These are phyloP conservation scores for Biscutella auriculata DNA, from an alignment of 441 rosid genomes.

Conservation along the genomic window DNA sequence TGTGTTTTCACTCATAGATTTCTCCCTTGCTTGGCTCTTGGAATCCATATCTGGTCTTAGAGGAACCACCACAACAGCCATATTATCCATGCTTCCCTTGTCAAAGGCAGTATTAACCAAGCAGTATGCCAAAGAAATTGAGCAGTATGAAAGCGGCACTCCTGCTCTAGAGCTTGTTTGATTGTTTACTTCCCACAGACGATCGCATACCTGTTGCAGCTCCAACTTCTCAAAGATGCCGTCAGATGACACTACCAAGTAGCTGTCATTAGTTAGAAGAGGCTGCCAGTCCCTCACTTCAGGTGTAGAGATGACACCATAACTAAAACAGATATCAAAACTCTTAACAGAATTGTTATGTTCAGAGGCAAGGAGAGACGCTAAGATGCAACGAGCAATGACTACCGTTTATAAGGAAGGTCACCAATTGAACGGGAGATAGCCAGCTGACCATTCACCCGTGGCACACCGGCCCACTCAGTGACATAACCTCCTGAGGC, in stretches of 20 bases:
- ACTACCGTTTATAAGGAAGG: constrained; percentile 54
- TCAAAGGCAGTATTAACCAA: constrained; percentile 59
- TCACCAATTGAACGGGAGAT: constrained; percentile 92
- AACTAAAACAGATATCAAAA: constrained; percentile 31
- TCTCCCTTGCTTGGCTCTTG: constrained; percentile 29
- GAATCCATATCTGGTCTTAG: too few relatives aligned
- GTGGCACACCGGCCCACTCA: constrained; percentile 66
- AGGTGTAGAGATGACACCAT: constrained; percentile 83
- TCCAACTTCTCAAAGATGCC: constrained; percentile 80
- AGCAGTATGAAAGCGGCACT: constrained; percentile 52
- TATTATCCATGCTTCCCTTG: constrained; percentile 79
- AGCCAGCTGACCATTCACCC: constrained; percentile 87
- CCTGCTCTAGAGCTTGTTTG: constrained; percentile 30
- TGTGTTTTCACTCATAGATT: constrained; percentile 24
- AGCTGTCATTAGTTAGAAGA: constrained; percentile 60
- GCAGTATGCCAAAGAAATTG: constrained; percentile 73
- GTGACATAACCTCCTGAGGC: constrained; percentile 83
- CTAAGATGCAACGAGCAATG: not conserved
- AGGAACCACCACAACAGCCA: constrained; percentile 80
- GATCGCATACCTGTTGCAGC: constrained; percentile 73
- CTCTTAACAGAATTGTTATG: too few relatives aligned
- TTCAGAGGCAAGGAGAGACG: not conserved
- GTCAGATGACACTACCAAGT: constrained; percentile 85
- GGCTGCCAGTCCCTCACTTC: constrained; percentile 84
- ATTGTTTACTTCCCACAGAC: constrained; percentile 49